Evolutionary conservation across 208 protist genomes (phyloP).

Genomic region (Acanthamoeba lugdunensis): DNA sequence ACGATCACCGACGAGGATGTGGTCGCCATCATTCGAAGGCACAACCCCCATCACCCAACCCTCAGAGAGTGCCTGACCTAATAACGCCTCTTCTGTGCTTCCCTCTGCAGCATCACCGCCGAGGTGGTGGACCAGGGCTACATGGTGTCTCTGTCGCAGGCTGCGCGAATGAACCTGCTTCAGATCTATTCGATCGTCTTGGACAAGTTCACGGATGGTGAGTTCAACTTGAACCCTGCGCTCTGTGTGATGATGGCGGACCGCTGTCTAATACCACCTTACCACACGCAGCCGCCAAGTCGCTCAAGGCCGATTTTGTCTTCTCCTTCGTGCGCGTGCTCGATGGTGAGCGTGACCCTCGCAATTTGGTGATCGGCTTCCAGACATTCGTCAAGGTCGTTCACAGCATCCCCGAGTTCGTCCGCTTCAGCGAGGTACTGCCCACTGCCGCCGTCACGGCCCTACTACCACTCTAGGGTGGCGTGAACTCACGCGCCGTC

Average conservation of each 20-base stretch:
- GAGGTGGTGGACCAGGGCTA: conserved; percentile 67
- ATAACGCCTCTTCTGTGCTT: background rate
- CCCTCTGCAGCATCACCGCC: conserved; percentile 22
- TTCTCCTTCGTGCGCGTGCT: conserved; percentile 79
- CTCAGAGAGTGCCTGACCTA: background rate
- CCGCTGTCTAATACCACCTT: background rate
- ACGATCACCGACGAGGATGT: background rate
- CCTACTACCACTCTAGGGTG: background rate
- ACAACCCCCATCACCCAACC: background rate
- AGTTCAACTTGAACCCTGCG: background rate
- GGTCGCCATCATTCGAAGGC: background rate
- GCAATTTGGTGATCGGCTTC: conserved; percentile 78
- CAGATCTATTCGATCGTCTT: conserved; percentile 3
- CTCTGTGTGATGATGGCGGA: background rate
- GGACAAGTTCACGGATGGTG: conserved; percentile 17
- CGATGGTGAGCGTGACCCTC: conserved; percentile 81
- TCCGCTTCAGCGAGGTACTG: conserved; percentile 73
- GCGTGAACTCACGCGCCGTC: too few species aligned
- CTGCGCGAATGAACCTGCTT: conserved; percentile 49
- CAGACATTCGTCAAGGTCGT: conserved; percentile 73
- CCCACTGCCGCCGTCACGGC: background rate
- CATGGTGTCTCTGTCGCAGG: conserved; percentile 44
- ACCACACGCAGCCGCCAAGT: conserved; percentile 34
- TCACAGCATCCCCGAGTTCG: conserved; percentile 74
- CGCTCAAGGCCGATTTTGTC: conserved; percentile 79